Percentiles rank a stretch among this genome's conserved stretches.
These are phyloP conservation scores for Ceratorhiza oryzae-sativae DNA, from an alignment of 1,284 basidiomycete species.

Conservation along the genomic window DNA sequence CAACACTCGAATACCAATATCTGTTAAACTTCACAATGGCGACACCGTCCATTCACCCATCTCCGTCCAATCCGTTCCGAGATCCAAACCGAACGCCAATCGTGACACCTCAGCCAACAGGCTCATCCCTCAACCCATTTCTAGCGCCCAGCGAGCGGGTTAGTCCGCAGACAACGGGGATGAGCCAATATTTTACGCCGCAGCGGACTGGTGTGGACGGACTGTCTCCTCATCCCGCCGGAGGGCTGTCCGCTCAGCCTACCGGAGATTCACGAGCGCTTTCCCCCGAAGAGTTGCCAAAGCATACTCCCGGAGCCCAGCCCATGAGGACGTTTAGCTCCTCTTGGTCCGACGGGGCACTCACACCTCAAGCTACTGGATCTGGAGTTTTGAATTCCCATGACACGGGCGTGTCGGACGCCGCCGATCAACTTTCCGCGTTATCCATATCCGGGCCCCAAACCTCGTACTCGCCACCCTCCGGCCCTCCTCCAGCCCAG, in stretches of 20 bases:
- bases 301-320: no score
- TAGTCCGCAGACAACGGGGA: conserved; percentile 25
- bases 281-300: no score
- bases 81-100: conserved; percentile 24
- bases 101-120: conserved; percentile 29
- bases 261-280: no score
- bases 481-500: conserved; percentile 19
- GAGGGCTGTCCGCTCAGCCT: neutral
- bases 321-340: neutral
- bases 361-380: conserved; percentile 2
- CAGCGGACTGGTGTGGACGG: neutral
- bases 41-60: conserved; percentile 18
- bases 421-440: neutral
- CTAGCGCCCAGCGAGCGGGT: conserved; percentile 20
- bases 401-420: conserved; percentile 9
- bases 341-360: neutral
- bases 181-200: conserved; percentile 33
- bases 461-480: conserved; percentile 15
- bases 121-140: conserved; percentile 32
- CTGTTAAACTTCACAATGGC: neutral
- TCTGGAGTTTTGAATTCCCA: conserved; percentile 19
- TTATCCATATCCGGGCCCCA: neutral
- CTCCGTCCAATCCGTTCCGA: conserved; percentile 31
- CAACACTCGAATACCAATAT: no score
- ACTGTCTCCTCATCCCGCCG: neutral